Evolutionary conservation across 495 filamentous ascomycete species (phyloP), one percentile per base, ranked within the genome.

Genomic region (Hypomontagnella submonticulosa): DNA sequence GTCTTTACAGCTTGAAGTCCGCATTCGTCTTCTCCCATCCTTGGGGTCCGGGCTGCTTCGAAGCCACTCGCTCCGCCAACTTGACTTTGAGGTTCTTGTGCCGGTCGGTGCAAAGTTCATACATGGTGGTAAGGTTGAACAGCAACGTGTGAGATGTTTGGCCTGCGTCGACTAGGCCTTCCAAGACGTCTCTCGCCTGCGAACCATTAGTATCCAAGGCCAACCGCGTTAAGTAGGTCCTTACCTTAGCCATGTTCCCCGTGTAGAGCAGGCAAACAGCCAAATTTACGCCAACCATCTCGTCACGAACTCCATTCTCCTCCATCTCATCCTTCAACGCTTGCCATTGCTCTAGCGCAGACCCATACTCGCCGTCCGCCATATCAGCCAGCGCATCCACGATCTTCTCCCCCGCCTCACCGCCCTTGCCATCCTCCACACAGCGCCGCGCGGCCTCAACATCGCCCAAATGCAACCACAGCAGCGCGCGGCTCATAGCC

Each of bases 91-190:
- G 73, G 12, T 80, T 80, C 46, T 81, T 77, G n/a, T 89, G 82
- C 60, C 83, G 83, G 57, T 98, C 93, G 1, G 89, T 91, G 67
- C 90, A 94, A 4, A 99, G 85, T 75, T 99, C 95, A 72, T 96
- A 99, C 66, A 96, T 84, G 0, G 95, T 97, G 12, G 87, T 84
- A 6, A 99, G 79, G 72, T 99, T 99, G 75, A 97, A 99, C 1
- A 92, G 83, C 13, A 96, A 72, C 7, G 89, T 89, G 42, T 87
- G 84, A 63, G 93, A 96, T 0, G 86, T 84, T 16, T 85, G 77
- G 5, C 86, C 83, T 1, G 78, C 68, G 4, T 85, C 82, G 6
- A 92, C 75, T 16, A 94, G 76, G 0, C 77, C 75, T 66, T 92
- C 89, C 1, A 97, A 77, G 4, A 89, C 68, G 6, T 75, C 69